Percentiles rank a stretch among this genome's conserved stretches.
Evolutionary conservation across 2,329 filamentous ascomycete species (phyloP).

Genomic region (Hypoxylon sp.): DNA sequence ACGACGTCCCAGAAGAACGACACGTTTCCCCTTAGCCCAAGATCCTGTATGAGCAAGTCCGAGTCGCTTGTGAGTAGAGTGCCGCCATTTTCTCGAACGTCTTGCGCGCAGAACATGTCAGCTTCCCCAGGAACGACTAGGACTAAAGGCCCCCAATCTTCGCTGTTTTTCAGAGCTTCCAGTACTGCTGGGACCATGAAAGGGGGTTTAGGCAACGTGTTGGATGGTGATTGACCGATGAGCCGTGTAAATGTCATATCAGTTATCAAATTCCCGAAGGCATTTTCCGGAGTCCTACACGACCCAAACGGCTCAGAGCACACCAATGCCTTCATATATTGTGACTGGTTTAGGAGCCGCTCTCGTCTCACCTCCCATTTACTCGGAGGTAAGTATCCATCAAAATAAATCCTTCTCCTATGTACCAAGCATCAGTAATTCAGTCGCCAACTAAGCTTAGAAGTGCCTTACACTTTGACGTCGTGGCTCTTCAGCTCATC

Average conservation of each 20-base stretch:
- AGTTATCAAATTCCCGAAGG: constrained; percentile 32
- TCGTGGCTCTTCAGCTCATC: constrained; percentile 66
- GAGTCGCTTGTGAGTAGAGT: constrained; percentile 85
- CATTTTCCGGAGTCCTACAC: constrained; percentile 27
- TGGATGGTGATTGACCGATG: background rate
- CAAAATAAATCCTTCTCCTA: constrained; percentile 83
- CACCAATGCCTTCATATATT: constrained; percentile 65
- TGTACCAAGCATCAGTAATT: constrained; percentile 23
- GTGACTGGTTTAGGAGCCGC: constrained; percentile 70
- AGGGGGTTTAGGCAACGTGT: constrained; percentile 59
- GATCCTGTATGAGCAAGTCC: constrained; percentile 81
- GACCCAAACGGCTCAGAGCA: constrained; percentile 52
- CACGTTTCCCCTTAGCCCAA: constrained; percentile 72
- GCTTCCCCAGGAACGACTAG: constrained; percentile 85
- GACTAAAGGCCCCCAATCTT: constrained; percentile 58
- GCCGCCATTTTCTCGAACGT: constrained; percentile 66
- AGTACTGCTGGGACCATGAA: constrained; percentile 85
- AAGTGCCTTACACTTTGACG: constrained; percentile 70
- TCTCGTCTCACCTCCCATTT: constrained; percentile 74
- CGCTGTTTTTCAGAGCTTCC: constrained; percentile 70
- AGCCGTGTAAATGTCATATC: constrained; percentile 29
- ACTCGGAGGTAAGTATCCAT: constrained; percentile 78
- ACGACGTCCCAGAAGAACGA: constrained; percentile 75
- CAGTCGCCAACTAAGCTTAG: constrained; percentile 13
- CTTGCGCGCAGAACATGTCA: constrained; percentile 80